Percentiles rank a stretch among this genome's conserved stretches.
These are phyloP conservation scores for Peniophora sp. DNA, from an alignment of 1,284 basidiomycete species.

Conservation along the genomic window DNA sequence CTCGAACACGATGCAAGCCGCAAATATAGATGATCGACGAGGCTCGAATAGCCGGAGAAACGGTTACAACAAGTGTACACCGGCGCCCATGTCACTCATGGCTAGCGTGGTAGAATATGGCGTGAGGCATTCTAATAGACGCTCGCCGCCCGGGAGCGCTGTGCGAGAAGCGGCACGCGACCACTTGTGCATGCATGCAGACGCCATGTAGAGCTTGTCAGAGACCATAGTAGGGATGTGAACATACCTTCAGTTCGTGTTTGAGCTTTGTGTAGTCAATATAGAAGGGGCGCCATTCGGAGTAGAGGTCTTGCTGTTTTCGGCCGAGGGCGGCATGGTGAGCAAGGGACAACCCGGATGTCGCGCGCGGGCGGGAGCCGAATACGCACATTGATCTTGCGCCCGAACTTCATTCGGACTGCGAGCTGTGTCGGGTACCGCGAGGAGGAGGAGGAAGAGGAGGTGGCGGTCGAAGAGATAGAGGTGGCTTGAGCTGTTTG, in stretches of 20 bases:
- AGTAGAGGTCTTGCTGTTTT: constrained; percentile 71
- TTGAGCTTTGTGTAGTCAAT: constrained; percentile 87
- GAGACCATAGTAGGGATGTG: background rate
- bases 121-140: too few relatives aligned
- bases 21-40: too few relatives aligned
- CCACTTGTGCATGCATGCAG: background rate
- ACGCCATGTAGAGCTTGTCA: background rate
- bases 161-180: background rate
- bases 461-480: background rate
- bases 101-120: constrained; percentile 5
- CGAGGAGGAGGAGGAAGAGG: constrained; percentile 1
- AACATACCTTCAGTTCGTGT: constrained; percentile 74
- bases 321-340: background rate
- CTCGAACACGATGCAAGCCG: too few relatives aligned
- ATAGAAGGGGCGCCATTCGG: constrained; percentile 87
- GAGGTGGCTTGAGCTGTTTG: background rate
- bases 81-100: constrained; percentile 4
- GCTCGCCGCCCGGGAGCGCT: too few relatives aligned
- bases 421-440: background rate
- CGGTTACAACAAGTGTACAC: background rate
- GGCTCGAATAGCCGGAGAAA: background rate
- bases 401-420: constrained; percentile 78
- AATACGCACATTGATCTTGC: constrained; percentile 66
- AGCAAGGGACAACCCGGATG: constrained; percentile 1
- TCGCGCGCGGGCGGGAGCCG: constrained; percentile 1